These are phyloP conservation scores for Quercus gilva DNA, from an alignment of 306 rosid species.

Conservation along the genomic window DNA sequence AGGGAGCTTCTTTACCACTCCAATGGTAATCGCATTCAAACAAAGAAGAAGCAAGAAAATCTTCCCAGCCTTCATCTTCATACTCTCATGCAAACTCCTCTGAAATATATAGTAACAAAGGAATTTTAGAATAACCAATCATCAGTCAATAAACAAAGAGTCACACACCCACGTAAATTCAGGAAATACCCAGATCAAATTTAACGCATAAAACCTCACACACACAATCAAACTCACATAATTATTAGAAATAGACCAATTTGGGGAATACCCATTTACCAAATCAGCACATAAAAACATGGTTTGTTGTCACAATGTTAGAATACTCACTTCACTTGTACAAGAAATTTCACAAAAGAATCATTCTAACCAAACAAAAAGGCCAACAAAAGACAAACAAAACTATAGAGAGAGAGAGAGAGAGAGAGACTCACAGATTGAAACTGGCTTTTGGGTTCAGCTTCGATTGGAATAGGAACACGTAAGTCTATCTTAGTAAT, in stretches of 20 bases:
- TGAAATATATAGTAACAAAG: not conserved
- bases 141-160: not conserved
- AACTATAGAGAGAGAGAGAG: not conserved
- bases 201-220: not conserved
- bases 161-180: not conserved
- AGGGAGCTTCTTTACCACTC: conserved; percentile 46
- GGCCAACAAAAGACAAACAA: not conserved
- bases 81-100: conserved; percentile 26
- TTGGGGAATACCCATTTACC: not conserved
- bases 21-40: conserved; percentile 32
- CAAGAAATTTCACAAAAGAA: not conserved
- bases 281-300: not conserved
- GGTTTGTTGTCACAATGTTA: not conserved
- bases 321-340: not conserved
- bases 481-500: not conserved
- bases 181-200: not conserved
- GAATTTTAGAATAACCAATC: not conserved
- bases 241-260: not conserved
- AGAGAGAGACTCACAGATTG: not conserved
- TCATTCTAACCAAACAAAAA: not conserved
- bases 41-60: conserved; percentile 44
- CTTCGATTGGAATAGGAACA: not conserved
- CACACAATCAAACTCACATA: not conserved
- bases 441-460: not conserved
- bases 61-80: conserved; percentile 50